phyloP scores from a whole-genome alignment of 441 rosid genomes.

The Brassica balearica region DNA sequence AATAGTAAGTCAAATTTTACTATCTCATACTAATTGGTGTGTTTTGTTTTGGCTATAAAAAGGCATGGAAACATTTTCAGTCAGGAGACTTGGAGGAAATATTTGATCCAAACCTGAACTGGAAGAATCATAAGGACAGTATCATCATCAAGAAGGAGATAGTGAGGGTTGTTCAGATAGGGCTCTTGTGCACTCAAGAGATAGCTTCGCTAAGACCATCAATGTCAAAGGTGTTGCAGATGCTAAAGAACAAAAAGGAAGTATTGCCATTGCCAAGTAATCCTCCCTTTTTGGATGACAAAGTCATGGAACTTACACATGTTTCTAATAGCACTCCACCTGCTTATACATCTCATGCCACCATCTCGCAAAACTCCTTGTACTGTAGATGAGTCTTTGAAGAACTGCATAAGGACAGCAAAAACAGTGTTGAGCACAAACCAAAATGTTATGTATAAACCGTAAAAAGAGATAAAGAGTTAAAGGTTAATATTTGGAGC shows the following conservation, averaged over 20 bases:
- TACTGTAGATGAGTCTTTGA: slow-evolving; percentile 63
- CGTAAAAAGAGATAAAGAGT: too few species aligned
- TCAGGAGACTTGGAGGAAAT: slow-evolving; percentile 66
- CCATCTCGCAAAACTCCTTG: slow-evolving; percentile 67
- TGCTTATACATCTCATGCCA: slow-evolving; percentile 67
- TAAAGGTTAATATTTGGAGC: too few species aligned
- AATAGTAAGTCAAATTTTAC: slow-evolving; percentile 4
- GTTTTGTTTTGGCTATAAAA: slow-evolving; percentile 15
- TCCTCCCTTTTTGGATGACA: slow-evolving; percentile 90
- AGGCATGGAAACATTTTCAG: slow-evolving; percentile 88
- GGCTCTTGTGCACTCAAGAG: slow-evolving; percentile 86
- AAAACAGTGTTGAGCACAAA: neutral
- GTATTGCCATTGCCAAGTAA: slow-evolving; percentile 67
- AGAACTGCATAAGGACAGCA: neutral
- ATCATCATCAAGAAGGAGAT: slow-evolving; percentile 56
- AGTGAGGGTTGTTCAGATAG: slow-evolving; percentile 69
- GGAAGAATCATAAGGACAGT: slow-evolving; percentile 51
- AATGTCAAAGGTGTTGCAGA: slow-evolving; percentile 75
- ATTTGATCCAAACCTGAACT: slow-evolving; percentile 69
- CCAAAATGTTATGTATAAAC: neutral
- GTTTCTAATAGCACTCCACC: slow-evolving; percentile 55
- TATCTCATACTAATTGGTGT: slow-evolving; percentile 16
- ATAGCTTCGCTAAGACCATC: slow-evolving; percentile 70
- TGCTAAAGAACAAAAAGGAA: slow-evolving; percentile 75
- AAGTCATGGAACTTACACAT: slow-evolving; percentile 77